Percentiles rank a stretch among this genome's conserved stretches.
phyloP scores from a whole-genome alignment of 73 alveolate genomes.

The Paramecium bursaria region DNA sequence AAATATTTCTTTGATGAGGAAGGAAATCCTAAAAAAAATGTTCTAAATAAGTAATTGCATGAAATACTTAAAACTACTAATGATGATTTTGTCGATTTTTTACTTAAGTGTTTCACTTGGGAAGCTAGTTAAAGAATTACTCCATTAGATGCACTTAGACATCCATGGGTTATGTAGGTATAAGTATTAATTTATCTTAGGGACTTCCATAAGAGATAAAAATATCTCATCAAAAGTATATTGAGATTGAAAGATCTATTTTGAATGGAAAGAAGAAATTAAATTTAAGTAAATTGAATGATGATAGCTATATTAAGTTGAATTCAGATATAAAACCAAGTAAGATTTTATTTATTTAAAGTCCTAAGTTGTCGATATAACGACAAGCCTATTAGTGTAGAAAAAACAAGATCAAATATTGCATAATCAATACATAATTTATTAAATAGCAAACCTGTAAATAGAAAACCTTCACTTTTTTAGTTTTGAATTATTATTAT shows the following conservation, averaged over 20 bases:
- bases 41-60: not conserved
- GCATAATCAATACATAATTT: conserved; percentile 10
- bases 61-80: conserved; percentile 48
- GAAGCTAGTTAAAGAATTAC: conserved; percentile 80
- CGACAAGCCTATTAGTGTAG: not conserved
- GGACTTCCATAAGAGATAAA: conserved; percentile 70
- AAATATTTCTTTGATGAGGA: conserved; percentile 74
- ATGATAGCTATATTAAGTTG: not conserved
- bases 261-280: not conserved
- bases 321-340: conserved; percentile 13
- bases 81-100: conserved; percentile 65
- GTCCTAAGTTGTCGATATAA: conserved; percentile 29
- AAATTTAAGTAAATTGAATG: not conserved
- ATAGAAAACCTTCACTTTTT: conserved; percentile 33
- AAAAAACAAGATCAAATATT: conserved; percentile 23
- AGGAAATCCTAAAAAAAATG: conserved; percentile 60
- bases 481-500: conserved; percentile 1
- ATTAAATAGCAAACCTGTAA: not conserved
- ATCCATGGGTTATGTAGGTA: conserved; percentile 93
- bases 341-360: not conserved
- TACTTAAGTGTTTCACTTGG: conserved; percentile 84
- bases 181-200: too few species aligned
- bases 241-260: conserved; percentile 11
- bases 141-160: conserved; percentile 86
- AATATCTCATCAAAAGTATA: conserved; percentile 24